Conservation (phyloP, 2,329 filamentous ascomycete species). For the Tolypocladium tundrense region DNA sequence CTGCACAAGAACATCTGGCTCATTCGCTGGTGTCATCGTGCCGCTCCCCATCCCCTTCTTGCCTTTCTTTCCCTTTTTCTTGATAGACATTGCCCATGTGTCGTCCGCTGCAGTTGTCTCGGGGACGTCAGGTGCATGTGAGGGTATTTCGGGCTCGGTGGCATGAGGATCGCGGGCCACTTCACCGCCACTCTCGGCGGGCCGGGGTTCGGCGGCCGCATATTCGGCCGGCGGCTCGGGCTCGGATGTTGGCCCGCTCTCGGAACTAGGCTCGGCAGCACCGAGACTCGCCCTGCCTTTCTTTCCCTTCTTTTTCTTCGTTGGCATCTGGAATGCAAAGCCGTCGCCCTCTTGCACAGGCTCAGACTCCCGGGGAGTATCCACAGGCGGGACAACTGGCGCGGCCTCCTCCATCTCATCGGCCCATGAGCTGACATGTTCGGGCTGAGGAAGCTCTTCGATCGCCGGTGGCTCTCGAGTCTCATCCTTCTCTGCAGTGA, state of each 20-base stretch:
- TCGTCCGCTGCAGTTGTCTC: conserved; percentile 2
- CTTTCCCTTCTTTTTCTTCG: conserved; percentile 30
- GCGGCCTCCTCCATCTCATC: conserved; percentile 7
- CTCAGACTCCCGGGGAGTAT: background rate
- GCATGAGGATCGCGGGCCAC: background rate
- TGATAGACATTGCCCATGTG: conserved; percentile 7
- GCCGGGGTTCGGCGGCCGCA: background rate
- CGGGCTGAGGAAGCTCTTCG: background rate
- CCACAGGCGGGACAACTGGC: background rate
- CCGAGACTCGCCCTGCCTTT: conserved; percentile 6
- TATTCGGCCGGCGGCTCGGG: background rate
- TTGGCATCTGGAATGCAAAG: conserved; percentile 24
- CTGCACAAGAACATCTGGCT: background rate
- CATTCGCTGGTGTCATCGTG: background rate
- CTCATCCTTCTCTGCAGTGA: background rate
- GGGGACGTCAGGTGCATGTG: background rate
- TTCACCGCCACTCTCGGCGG: background rate
- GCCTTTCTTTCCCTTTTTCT: conserved; percentile 28
- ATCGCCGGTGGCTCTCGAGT: background rate
- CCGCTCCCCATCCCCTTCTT: conserved; percentile 14
- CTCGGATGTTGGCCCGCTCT: background rate
- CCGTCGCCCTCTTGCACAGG: conserved; percentile 8
- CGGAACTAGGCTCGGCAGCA: background rate
- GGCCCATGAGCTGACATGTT: conserved; percentile 5
- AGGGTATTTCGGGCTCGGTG: background rate